Evolutionary conservation across 73 alveolate species (phyloP).

Genomic region (Paramecium sexaurelia): DNA sequence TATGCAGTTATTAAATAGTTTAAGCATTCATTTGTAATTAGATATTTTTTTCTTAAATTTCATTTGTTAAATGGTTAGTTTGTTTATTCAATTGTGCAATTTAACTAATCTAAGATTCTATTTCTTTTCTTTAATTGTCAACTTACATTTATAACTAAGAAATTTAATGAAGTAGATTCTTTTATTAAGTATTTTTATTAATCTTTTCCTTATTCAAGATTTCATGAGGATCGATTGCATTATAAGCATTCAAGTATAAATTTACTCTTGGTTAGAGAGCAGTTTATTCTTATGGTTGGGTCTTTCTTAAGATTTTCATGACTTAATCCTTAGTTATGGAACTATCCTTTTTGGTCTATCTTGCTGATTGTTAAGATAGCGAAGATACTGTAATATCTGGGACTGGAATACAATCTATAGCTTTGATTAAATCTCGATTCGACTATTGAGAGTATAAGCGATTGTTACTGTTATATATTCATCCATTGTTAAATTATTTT

Average conservation of each 20-base stretch:
- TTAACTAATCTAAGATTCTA: not conserved
- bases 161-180: not conserved
- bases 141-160: not conserved
- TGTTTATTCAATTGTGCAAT: constrained; percentile 34
- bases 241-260: not conserved
- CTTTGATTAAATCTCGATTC: constrained; percentile 47
- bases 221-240: not conserved
- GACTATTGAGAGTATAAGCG: not conserved
- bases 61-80: not conserved
- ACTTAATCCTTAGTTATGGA: constrained; percentile 15
- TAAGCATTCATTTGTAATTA: not conserved
- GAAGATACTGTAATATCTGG: constrained; percentile 56
- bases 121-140: not conserved
- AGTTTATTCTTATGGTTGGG: not conserved
- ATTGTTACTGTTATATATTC: constrained; percentile 39
- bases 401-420: constrained; percentile 50
- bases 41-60: not conserved
- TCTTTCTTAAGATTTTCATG: not conserved
- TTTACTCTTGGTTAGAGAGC: not conserved
- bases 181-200: not conserved
- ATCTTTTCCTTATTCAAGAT: not conserved
- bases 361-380: constrained; percentile 36
- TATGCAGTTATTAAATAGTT: not conserved
- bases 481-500: constrained; percentile 29
- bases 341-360: not conserved